Percentiles rank a stretch among this genome's conserved stretches.
These are phyloP conservation scores for Allantophomopsis lycopodina DNA, from an alignment of 2,329 filamentous ascomycete species.

Conservation along the genomic window DNA sequence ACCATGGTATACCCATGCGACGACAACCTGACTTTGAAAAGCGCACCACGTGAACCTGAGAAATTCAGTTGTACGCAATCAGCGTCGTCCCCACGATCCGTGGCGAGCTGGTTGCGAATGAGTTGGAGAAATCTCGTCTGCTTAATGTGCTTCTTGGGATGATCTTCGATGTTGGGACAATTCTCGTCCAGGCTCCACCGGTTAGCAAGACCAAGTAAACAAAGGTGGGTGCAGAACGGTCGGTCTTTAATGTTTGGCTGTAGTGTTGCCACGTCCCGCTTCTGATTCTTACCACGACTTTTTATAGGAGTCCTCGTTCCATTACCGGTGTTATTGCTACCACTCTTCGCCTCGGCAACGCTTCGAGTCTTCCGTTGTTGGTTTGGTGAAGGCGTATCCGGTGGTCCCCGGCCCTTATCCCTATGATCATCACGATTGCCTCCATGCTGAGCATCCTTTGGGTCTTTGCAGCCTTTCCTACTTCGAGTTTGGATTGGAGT, in stretches of 20 bases:
- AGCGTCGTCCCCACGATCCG: slow-evolving; percentile 1
- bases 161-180: slow-evolving; percentile 16
- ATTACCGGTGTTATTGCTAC: slow-evolving; percentile 2
- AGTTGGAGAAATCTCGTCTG: slow-evolving; percentile 1
- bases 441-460: neutral
- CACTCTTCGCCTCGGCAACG: neutral
- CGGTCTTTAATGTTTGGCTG: slow-evolving; percentile 13
- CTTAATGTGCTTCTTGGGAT: slow-evolving; percentile 6
- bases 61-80: slow-evolving; percentile 12
- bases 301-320: too few species aligned
- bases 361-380: neutral
- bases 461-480: neutral
- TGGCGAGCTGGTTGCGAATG: slow-evolving; percentile 1
- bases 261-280: too few species aligned
- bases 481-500: slow-evolving; percentile 5
- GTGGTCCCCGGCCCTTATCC: neutral
- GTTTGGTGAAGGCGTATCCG: neutral
- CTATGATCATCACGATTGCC: slow-evolving; percentile 9
- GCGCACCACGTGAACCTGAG: slow-evolving; percentile 13
- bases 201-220: slow-evolving; percentile 13
- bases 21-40: slow-evolving; percentile 15
- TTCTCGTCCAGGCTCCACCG: slow-evolving; percentile 11
- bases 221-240: slow-evolving; percentile 17
- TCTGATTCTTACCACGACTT: too few species aligned
- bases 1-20: slow-evolving; percentile 26